A percentile compares a stretch with the other conserved stretches of the same genome.
phyloP scores from a whole-genome alignment of 306 rosid genomes.

The Casuarina glauca region DNA sequence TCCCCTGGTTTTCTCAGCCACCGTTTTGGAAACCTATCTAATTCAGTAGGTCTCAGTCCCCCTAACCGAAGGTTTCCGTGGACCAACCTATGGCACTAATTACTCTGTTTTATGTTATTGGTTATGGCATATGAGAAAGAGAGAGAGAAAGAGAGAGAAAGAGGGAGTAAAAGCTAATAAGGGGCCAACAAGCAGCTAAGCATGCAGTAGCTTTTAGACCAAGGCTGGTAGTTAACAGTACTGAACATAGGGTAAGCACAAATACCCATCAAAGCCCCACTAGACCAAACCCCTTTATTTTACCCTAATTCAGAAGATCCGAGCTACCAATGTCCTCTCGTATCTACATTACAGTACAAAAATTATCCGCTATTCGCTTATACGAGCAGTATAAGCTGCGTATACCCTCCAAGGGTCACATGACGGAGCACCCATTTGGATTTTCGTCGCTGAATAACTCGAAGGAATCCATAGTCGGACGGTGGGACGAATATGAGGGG shows the following conservation, averaged over 20 bases:
- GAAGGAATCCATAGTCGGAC: constrained; percentile 37
- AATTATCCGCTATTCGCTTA: constrained; percentile 27
- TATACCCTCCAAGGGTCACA: constrained; percentile 40
- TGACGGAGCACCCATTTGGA: constrained; percentile 65
- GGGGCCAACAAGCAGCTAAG: constrained; percentile 8
- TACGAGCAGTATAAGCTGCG: constrained; percentile 36
- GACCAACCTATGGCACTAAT: too few species aligned
- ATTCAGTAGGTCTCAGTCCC: too few species aligned
- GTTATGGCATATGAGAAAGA: neutral
- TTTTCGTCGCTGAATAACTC: constrained; percentile 78
- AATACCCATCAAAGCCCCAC: constrained; percentile 27
- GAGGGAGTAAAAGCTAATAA: neutral
- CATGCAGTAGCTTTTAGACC: constrained; percentile 15
- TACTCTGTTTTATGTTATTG: too few species aligned
- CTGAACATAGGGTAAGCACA: constrained; percentile 30
- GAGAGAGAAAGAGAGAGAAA: neutral
- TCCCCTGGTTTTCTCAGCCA: neutral
- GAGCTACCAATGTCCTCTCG: constrained; percentile 4
- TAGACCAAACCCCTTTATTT: neutral
- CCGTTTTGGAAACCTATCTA: too few species aligned
- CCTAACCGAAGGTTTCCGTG: too few species aligned
- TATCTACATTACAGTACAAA: constrained; percentile 42
- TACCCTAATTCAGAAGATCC: neutral
- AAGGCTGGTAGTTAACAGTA: constrained; percentile 21
- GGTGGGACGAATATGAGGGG: neutral